Evolutionary conservation across 2,329 filamentous ascomycete genomes (phyloP).

Genomic region (Rutstroemia sp.): DNA sequence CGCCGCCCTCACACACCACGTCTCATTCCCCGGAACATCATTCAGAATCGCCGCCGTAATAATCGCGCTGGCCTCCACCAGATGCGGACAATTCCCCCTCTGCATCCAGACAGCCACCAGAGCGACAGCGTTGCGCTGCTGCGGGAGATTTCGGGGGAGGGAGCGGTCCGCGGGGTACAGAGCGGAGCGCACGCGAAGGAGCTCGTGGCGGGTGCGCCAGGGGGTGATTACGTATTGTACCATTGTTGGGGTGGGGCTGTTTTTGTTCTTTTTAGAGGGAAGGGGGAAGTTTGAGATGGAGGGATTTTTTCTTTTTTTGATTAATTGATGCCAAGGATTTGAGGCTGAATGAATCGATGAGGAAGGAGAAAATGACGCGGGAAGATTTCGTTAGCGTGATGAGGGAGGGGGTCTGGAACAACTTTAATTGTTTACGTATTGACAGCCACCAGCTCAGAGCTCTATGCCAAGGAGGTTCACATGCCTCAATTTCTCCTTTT

Average conservation of each 20-base stretch:
- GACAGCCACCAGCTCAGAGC: no score
- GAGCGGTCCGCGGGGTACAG: constrained; percentile 44
- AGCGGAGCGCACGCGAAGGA: constrained; percentile 56
- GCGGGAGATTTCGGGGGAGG: constrained; percentile 46
- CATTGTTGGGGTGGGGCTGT: constrained; percentile 35
- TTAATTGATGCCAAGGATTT: not conserved
- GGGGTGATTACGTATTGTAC: constrained; percentile 67
- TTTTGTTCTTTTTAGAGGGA: not conserved
- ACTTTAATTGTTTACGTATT: not conserved
- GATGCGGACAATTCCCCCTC: constrained; percentile 66
- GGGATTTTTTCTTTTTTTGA: not conserved
- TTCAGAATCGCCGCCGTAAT: constrained; percentile 62
- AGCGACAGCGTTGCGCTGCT: constrained; percentile 44
- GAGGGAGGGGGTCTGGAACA: not conserved
- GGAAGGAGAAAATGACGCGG: not conserved
- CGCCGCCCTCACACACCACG: constrained; percentile 56
- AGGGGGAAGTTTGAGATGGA: not conserved
- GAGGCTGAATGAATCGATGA: not conserved
- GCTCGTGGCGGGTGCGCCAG: constrained; percentile 60
- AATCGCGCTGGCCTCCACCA: constrained; percentile 71
- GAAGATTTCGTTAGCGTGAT: not conserved
- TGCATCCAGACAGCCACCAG: constrained; percentile 63
- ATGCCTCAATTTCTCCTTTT: no score
- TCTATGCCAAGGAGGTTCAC: no score
- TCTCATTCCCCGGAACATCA: constrained; percentile 38